Evolutionary conservation across 257 asterid species (phyloP).

Genomic region (Fraxinus cuspidata): DNA sequence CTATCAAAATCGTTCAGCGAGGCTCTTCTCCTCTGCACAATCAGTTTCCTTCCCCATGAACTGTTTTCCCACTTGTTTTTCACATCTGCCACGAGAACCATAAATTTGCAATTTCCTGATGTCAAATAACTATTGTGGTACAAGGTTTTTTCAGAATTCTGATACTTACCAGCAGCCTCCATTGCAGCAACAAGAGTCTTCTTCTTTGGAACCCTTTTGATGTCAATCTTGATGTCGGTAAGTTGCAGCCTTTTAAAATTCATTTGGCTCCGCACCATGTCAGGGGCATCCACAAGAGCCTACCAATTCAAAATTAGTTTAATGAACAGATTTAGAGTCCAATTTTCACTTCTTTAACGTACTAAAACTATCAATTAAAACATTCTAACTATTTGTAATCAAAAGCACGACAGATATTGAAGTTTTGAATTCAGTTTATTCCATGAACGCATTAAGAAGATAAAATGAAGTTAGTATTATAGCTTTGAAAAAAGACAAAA

Average conservation of each 20-base stretch:
- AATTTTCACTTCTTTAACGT: background rate
- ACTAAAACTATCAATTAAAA: background rate
- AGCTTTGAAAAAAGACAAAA: too few species aligned
- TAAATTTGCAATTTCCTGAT: too few species aligned
- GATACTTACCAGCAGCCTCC: constrained; percentile 71
- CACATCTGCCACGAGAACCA: too few species aligned
- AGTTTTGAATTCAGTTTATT: background rate
- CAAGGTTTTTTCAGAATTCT: too few species aligned
- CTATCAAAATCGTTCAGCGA: constrained; percentile 55
- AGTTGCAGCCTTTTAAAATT: constrained; percentile 65
- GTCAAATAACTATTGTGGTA: too few species aligned
- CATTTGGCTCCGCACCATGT: constrained; percentile 59
- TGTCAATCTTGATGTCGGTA: constrained; percentile 57
- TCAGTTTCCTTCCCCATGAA: constrained; percentile 63
- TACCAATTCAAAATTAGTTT: constrained; percentile 5
- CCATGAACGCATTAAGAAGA: too few species aligned
- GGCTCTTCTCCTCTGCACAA: constrained; percentile 63
- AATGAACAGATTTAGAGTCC: too few species aligned
- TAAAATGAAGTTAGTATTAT: too few species aligned
- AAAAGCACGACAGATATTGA: background rate
- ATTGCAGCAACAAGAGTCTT: constrained; percentile 54
- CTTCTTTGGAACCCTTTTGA: constrained; percentile 59
- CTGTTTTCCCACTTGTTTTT: constrained; percentile 63
- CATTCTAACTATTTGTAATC: background rate
- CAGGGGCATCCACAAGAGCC: constrained; percentile 67